Evolutionary conservation across 2,329 filamentous ascomycete genomes (phyloP), one percentile per base, ranked within the genome.

Genomic region (Apiospora pterosperma): DNA sequence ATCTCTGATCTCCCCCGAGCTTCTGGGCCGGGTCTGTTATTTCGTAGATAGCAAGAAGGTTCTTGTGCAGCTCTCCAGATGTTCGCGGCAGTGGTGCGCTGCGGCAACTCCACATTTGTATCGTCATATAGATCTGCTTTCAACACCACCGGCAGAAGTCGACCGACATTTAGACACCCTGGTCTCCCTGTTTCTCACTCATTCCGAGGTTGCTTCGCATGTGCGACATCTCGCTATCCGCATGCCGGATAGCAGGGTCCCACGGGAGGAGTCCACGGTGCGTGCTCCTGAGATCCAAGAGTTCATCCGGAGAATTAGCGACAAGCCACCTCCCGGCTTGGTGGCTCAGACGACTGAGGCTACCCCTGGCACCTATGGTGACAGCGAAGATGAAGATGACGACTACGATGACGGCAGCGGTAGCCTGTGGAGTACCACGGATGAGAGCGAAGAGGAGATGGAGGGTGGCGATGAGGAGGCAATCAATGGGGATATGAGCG

Each of bases 41-140:
- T 63, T 62, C 14, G 44, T 66, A n/a, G 62, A 48, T 7, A 12
- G 21, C 36, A 63, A 62, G 25, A 39, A 48, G 25, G 16, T 55
- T 1, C 25, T 64, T 3, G 38, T 34, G 6, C 60, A 59, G n/a
- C 52, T 66, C 16, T 48, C 58, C 10, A 62, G 28, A 31, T 62
- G 59, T 25, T 63, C 62, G n/a, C 59, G 62, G 10, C 36, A 66
- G 21, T 63, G 63, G 34, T 63, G 59, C 41, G 64, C 42, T 3
- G 62, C 63, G 11, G 59, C 64, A 12, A 52, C 62, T 31, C 59
- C 64, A 36, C 39, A 61, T 58, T 38, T 66, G 25, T 66, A 66
- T 38, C 64, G 62, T 16, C 21, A 59, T 25, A 36, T 66, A 19
- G 62, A 66, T 34, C 59, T 66, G 12, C 64, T 63, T 16, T 62